Conservation (phyloP, 225 moss, liverwort and hornwort genomes). For the Straminergon stramineum region DNA sequence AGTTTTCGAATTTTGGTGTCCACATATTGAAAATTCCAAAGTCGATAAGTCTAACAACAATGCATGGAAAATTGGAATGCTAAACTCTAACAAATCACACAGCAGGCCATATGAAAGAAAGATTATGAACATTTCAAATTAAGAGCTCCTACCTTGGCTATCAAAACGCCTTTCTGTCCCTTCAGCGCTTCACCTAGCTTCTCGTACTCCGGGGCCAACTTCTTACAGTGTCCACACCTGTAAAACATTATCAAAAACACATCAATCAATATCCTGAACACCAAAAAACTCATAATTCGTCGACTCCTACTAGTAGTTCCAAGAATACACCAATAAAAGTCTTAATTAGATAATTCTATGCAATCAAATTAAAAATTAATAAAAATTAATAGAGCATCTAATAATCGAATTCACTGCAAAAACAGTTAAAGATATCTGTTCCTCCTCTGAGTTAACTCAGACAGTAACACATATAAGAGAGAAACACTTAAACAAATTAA, state of each 20-base stretch:
- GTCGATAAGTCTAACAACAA: neutral
- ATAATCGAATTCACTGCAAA: neutral
- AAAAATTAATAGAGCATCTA: neutral
- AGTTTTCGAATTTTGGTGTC: neutral
- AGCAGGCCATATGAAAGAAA: neutral
- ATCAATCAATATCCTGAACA: neutral
- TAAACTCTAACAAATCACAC: neutral
- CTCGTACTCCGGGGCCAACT: slow-evolving; percentile 91
- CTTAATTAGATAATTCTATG: neutral
- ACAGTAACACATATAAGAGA: neutral
- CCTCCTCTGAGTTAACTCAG: neutral
- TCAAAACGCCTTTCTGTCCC: slow-evolving; percentile 71
- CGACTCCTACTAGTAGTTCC: neutral
- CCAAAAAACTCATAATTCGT: neutral
- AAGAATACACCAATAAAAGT: neutral
- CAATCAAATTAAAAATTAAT: neutral
- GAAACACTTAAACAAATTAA: no score
- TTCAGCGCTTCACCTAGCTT: slow-evolving; percentile 78
- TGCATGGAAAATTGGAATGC: neutral
- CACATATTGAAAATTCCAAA: neutral
- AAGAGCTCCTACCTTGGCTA: slow-evolving; percentile 63
- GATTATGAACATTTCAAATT: neutral
- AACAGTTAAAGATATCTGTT: neutral
- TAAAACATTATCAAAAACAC: neutral
- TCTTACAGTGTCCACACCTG: slow-evolving; percentile 99